These are phyloP conservation scores for Metschnikowia picachoensis DNA, from an alignment of 805 yeast genomes.

Conservation along the genomic window DNA sequence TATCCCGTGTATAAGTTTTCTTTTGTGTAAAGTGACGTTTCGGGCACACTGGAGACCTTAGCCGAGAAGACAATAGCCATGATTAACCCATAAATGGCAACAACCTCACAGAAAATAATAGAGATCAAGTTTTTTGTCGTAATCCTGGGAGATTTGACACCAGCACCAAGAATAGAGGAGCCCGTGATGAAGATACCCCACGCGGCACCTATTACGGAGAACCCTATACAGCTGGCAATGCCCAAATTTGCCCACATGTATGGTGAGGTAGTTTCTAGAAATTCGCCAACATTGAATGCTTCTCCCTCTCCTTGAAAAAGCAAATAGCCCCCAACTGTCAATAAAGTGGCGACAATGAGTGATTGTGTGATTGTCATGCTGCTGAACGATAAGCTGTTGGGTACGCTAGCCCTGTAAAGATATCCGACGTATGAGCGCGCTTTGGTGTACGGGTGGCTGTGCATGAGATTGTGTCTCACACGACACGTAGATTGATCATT, in stretches of 20 bases:
- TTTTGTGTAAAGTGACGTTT: constrained; percentile 63
- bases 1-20: constrained; percentile 92
- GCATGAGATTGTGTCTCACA: too few relatives aligned
- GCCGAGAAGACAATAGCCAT: constrained; percentile 97
- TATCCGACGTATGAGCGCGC: neutral
- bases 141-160: constrained; percentile 95
- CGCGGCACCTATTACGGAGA: constrained; percentile 95
- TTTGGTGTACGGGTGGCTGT: neutral
- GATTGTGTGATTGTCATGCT: constrained; percentile 20
- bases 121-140: constrained; percentile 95
- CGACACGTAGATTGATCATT: too few relatives aligned
- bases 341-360: constrained; percentile 30
- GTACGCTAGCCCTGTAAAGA: too few relatives aligned
- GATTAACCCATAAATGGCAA: constrained; percentile 95
- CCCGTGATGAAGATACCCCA: constrained; percentile 99
- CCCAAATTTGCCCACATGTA: constrained; percentile 97
- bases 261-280: constrained; percentile 81
- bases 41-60: constrained; percentile 67
- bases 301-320: constrained; percentile 92
- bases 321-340: constrained; percentile 51
- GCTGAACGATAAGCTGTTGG: neutral
- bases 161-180: constrained; percentile 92
- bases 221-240: constrained; percentile 84
- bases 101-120: constrained; percentile 98
- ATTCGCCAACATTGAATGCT: constrained; percentile 85